Conservation (phyloP, 1,284 basidiomycete genomes). For the Microbotryomycetes sp. region DNA sequence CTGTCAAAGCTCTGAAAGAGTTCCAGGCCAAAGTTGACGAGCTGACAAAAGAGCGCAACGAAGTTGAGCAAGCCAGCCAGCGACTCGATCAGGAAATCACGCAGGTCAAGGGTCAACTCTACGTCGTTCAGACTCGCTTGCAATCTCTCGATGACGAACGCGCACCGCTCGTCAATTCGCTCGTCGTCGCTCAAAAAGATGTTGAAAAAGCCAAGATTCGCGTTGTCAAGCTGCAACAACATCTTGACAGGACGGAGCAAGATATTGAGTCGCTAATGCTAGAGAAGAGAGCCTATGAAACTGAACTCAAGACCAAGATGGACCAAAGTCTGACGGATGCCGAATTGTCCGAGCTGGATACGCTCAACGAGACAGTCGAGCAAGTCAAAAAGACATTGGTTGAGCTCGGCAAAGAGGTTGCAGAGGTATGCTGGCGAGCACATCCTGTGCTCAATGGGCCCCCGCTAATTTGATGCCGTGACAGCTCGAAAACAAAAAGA, state of each 20-base stretch:
- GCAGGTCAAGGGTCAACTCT: conserved; percentile 62
- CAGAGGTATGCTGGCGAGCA: conserved; percentile 70
- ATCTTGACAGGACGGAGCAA: conserved; percentile 62
- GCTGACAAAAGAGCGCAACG: conserved; percentile 57
- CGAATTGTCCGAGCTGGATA: conserved; percentile 63
- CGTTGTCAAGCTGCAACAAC: conserved; percentile 58
- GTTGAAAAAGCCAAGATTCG: conserved; percentile 61
- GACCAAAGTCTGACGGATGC: conserved; percentile 61
- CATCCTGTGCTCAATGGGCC: conserved; percentile 10
- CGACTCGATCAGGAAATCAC: conserved; percentile 84
- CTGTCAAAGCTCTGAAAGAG: conserved; percentile 64
- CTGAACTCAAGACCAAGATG: conserved; percentile 71
- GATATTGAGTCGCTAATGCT: conserved; percentile 57
- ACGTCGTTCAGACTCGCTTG: conserved; percentile 62
- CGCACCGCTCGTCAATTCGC: conserved; percentile 60
- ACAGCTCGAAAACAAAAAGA: conserved; percentile 70
- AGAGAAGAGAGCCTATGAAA: conserved; percentile 54
- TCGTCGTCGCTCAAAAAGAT: conserved; percentile 56
- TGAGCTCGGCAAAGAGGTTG: conserved; percentile 60
- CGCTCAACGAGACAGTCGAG: conserved; percentile 69
- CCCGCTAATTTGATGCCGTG: conserved; percentile 1
- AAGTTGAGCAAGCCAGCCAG: conserved; percentile 64
- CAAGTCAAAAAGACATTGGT: conserved; percentile 60
- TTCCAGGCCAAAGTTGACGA: conserved; percentile 69
- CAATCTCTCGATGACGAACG: conserved; percentile 62